phyloP scores from a whole-genome alignment of 139 green algal genomes.

The Eudorina sp. region DNA sequence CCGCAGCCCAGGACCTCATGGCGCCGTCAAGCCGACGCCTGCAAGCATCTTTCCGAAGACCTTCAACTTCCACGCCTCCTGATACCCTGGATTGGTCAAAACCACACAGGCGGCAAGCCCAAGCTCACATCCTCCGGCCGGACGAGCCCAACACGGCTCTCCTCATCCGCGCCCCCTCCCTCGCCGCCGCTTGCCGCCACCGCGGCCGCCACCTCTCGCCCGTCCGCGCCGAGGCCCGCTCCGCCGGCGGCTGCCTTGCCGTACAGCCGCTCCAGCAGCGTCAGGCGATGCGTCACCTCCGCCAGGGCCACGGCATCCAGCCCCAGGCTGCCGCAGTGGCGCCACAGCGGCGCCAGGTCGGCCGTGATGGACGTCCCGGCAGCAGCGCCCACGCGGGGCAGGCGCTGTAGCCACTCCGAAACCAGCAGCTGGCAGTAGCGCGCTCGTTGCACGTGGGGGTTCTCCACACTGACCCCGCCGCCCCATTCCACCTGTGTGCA shows the following conservation, averaged over 20 bases:
- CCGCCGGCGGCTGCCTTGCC: slow-evolving; percentile 5
- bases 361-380: slow-evolving; percentile 74
- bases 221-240: slow-evolving; percentile 1
- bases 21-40: too few species aligned
- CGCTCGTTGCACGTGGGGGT: slow-evolving; percentile 88
- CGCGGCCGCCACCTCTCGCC: slow-evolving; percentile 18
- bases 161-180: not conserved
- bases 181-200: not conserved
- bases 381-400: slow-evolving; percentile 47
- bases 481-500: slow-evolving; percentile 84
- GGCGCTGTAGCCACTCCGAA: slow-evolving; percentile 48
- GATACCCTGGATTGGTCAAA: too few species aligned
- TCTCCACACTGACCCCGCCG: slow-evolving; percentile 87
- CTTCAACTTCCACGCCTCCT: too few species aligned
- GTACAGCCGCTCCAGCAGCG: slow-evolving; percentile 44
- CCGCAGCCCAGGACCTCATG: too few species aligned
- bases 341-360: slow-evolving; percentile 82
- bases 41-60: too few species aligned
- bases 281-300: slow-evolving; percentile 21
- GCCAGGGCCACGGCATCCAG: slow-evolving; percentile 73
- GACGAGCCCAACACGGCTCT: slow-evolving; percentile 22
- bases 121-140: slow-evolving; percentile 35
- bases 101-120: slow-evolving; percentile 37
- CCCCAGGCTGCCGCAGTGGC: slow-evolving; percentile 79
- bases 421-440: slow-evolving; percentile 89